phyloP scores from a whole-genome alignment of 2,329 filamentous ascomycete species.

The Lachnellula willkommii region DNA sequence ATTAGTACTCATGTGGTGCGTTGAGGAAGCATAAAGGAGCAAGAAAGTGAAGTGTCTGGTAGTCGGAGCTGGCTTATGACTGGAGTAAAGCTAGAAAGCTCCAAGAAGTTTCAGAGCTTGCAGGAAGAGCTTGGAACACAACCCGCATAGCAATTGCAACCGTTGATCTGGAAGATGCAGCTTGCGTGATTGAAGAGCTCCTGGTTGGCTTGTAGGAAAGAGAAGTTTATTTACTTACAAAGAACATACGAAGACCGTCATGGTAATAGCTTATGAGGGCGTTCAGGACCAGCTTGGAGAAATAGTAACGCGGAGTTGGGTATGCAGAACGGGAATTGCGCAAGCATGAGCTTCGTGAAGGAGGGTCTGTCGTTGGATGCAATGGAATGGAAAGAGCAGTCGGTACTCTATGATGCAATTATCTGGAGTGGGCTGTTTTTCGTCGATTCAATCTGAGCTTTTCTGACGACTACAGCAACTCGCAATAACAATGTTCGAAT shows the following conservation, averaged over 20 bases:
- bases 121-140: neutral
- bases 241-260: constrained; percentile 57
- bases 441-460: no score
- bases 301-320: constrained; percentile 5
- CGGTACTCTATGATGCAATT: neutral
- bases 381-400: neutral
- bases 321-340: constrained; percentile 17
- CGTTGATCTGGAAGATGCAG: neutral
- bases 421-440: no score
- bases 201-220: neutral
- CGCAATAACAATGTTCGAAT: no score
- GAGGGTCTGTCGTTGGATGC: neutral
- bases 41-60: neutral
- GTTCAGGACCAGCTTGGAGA: constrained; percentile 16
- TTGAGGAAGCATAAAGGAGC: neutral
- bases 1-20: neutral
- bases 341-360: constrained; percentile 20
- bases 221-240: constrained; percentile 42
- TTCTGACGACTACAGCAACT: no score
- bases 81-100: neutral
- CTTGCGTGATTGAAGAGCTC: neutral
- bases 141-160: neutral
- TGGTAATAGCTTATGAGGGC: constrained; percentile 28
- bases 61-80: neutral
- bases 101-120: neutral